Evolutionary conservation across 106 monocot species (phyloP).

Genomic region (Cymbidium sinense): DNA sequence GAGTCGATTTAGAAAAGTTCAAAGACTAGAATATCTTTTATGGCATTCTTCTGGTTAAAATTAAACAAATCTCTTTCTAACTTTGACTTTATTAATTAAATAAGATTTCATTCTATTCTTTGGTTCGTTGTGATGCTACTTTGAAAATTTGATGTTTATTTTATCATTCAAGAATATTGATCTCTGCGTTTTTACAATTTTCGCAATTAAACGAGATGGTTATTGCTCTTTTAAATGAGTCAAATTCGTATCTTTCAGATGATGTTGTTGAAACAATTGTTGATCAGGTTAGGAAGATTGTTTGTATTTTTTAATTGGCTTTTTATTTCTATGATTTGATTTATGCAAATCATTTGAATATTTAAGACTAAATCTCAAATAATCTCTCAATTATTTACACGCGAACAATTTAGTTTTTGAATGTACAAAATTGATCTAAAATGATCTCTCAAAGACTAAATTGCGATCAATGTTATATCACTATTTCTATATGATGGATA

Average conservation of each 20-base stretch:
- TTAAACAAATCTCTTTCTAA: not conserved
- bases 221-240: constrained; percentile 72
- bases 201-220: constrained; percentile 92
- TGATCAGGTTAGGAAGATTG: constrained; percentile 26
- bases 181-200: not conserved
- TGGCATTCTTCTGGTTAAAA: not conserved
- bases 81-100: not conserved
- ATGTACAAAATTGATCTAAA: too few species aligned
- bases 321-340: too few species aligned
- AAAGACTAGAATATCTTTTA: too few species aligned
- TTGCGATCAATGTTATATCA: too few species aligned
- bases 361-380: too few species aligned
- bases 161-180: not conserved
- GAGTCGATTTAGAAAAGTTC: too few species aligned
- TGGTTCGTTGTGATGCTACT: not conserved
- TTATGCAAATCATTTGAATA: not conserved
- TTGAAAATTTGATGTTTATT: not conserved
- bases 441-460: too few species aligned
- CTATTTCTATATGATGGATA: too few species aligned
- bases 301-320: not conserved
- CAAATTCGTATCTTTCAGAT: constrained; percentile 66
- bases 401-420: too few species aligned
- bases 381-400: too few species aligned
- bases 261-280: constrained; percentile 61
- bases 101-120: not conserved